Percentiles rank a stretch among this genome's conserved stretches.
phyloP scores from a whole-genome alignment of 2,329 filamentous ascomycete genomes.

The Cadophora gregata region DNA sequence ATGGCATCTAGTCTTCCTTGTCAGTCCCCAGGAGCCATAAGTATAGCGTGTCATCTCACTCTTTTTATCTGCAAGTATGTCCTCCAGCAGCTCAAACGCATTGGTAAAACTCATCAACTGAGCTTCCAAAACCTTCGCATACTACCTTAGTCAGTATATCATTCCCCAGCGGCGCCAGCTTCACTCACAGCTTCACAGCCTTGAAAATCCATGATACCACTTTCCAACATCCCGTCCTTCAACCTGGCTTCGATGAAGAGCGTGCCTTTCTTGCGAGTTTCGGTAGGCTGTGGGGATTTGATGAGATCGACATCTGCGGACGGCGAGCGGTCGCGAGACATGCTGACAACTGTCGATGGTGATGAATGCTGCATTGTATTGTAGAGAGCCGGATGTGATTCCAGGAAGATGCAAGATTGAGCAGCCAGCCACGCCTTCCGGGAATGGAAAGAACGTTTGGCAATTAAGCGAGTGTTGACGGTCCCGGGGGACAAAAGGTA shows the following conservation, averaged over 20 bases:
- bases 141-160: neutral
- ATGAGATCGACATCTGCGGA: neutral
- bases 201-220: neutral
- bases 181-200: neutral
- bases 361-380: neutral
- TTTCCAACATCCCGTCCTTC: slow-evolving; percentile 15
- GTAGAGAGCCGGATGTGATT: neutral
- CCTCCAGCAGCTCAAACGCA: slow-evolving; percentile 30
- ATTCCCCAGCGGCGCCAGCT: neutral
- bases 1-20: slow-evolving; percentile 5
- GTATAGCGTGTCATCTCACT: slow-evolving; percentile 23
- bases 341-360: neutral
- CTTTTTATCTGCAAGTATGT: slow-evolving; percentile 30
- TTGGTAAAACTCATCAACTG: slow-evolving; percentile 23
- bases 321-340: neutral
- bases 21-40: neutral
- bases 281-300: neutral
- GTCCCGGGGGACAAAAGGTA: too few relatives aligned
- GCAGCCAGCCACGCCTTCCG: neutral
- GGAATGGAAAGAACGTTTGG: neutral
- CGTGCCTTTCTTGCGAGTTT: slow-evolving; percentile 19
- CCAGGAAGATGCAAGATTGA: neutral
- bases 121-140: slow-evolving; percentile 21
- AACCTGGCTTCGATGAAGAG: slow-evolving; percentile 32
- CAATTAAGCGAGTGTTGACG: slow-evolving; percentile 9